Conservation (phyloP, 2,329 filamentous ascomycete genomes). For the Penicillium polonicum region DNA sequence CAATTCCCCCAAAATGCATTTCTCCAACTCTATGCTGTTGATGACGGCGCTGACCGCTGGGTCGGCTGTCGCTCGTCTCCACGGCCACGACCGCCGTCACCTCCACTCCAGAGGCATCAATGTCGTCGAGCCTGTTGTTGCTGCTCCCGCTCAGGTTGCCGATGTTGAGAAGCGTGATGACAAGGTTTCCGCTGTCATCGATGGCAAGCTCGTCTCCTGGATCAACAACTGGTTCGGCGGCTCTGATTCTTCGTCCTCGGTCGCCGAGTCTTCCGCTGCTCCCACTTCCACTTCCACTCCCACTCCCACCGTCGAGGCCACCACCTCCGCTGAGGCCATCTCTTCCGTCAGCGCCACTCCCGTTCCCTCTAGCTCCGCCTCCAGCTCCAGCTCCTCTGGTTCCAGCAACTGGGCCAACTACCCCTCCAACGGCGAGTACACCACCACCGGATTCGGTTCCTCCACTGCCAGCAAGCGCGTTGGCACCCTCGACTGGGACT, state of each 20-base stretch:
- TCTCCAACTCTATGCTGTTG: constrained; percentile 40
- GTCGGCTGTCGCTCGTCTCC: constrained; percentile 36
- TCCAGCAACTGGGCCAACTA: constrained; percentile 26
- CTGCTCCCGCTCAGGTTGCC: background rate
- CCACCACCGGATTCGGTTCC: constrained; percentile 34
- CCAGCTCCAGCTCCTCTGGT: constrained; percentile 13
- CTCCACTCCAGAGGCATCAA: constrained; percentile 23
- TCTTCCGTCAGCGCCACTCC: constrained; percentile 5
- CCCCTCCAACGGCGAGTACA: constrained; percentile 24
- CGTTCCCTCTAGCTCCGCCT: background rate
- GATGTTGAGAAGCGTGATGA: constrained; percentile 33
- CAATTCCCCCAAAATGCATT: constrained; percentile 33
- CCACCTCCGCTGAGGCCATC: constrained; percentile 10
- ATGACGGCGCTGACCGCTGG: constrained; percentile 39
- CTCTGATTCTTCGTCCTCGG: constrained; percentile 9
- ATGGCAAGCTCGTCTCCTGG: constrained; percentile 37
- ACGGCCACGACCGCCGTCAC: constrained; percentile 42
- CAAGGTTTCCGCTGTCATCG: constrained; percentile 34
- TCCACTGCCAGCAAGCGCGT: constrained; percentile 20
- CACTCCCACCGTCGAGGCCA: constrained; percentile 16
- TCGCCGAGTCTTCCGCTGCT: constrained; percentile 10
- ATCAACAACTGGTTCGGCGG: constrained; percentile 37
- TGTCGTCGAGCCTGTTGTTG: constrained; percentile 6
- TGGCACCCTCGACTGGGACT: constrained; percentile 25
- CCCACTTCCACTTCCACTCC: constrained; percentile 19